Evolutionary conservation across 1,284 basidiomycete genomes (phyloP).

Genomic region (Cryptococcus hybrid): DNA sequence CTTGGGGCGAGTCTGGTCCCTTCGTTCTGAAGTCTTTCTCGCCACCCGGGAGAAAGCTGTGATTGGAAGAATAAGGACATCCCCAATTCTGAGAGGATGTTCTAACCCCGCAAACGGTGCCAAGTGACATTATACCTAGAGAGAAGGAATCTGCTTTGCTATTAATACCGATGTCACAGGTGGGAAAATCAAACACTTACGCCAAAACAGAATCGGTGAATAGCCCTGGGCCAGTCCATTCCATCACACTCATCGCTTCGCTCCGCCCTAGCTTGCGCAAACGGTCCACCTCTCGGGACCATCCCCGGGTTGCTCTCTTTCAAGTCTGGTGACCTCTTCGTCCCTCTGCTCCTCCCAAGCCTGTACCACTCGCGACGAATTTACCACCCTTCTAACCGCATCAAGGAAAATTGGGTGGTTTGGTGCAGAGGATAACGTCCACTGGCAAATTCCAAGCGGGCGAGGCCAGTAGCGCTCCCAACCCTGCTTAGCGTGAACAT

Average conservation of each 20-base stretch:
- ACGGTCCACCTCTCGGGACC: slow-evolving; percentile 12
- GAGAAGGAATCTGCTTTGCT: slow-evolving; percentile 35
- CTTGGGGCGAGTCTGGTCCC: slow-evolving; percentile 29
- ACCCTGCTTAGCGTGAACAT: slow-evolving; percentile 36
- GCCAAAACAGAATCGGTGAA: slow-evolving; percentile 44
- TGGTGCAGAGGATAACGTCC: slow-evolving; percentile 47
- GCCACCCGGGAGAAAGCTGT: slow-evolving; percentile 47
- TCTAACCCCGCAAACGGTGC: slow-evolving; percentile 42
- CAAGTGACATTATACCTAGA: slow-evolving; percentile 47
- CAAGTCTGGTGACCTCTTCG: slow-evolving; percentile 13
- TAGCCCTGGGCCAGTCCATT: slow-evolving; percentile 48
- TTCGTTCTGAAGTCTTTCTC: slow-evolving; percentile 34
- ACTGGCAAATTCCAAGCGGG: slow-evolving; percentile 47
- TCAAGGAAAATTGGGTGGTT: slow-evolving; percentile 50
- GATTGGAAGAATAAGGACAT: slow-evolving; percentile 48
- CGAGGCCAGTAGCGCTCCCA: slow-evolving; percentile 41
- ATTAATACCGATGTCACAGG: background rate
- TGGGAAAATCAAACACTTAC: slow-evolving; percentile 20
- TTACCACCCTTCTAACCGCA: slow-evolving; percentile 43
- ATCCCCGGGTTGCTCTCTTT: slow-evolving; percentile 10
- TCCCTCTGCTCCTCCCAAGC: slow-evolving; percentile 24
- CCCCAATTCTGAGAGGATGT: slow-evolving; percentile 46
- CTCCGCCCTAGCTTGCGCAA: slow-evolving; percentile 13
- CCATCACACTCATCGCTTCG: slow-evolving; percentile 42
- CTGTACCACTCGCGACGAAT: slow-evolving; percentile 31